These are phyloP conservation scores for Polyporus tsugae DNA, from an alignment of 1,284 basidiomycete species.

Conservation along the genomic window DNA sequence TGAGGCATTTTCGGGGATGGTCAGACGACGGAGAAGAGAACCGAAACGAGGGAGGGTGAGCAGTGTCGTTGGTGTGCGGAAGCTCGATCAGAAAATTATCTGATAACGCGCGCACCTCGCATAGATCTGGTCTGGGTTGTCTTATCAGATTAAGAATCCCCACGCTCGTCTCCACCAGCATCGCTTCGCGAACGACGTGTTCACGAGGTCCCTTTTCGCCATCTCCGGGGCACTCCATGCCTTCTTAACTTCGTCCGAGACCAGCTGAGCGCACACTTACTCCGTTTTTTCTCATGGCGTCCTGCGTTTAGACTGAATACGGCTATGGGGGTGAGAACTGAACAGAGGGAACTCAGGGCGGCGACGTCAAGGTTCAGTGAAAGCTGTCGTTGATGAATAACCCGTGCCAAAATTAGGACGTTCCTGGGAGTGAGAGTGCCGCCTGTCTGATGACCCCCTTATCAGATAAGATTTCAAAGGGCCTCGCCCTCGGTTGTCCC, in stretches of 20 bases:
- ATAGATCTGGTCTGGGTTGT: conserved; percentile 20
- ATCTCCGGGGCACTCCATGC: neutral
- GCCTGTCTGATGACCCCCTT: conserved; percentile 6
- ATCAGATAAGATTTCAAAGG: neutral
- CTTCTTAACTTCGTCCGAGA: neutral
- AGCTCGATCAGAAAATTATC: conserved; percentile 39
- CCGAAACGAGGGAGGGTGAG: conserved; percentile 14
- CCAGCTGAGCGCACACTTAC: conserved; percentile 5
- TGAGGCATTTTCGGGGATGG: conserved; percentile 28
- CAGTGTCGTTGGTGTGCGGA: conserved; percentile 1
- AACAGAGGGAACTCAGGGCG: neutral
- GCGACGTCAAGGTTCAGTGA: neutral
- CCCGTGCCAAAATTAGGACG: neutral
- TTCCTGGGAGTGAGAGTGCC: neutral
- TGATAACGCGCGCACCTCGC: conserved; percentile 34
- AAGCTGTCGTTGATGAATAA: neutral
- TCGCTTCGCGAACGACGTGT: conserved; percentile 1
- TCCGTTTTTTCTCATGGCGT: neutral
- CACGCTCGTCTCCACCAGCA: neutral
- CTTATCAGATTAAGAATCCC: conserved; percentile 34
- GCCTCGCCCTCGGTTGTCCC: neutral
- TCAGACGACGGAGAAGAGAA: conserved; percentile 15
- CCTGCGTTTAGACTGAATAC: neutral
- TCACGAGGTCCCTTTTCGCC: conserved; percentile 12
- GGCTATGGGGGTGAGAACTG: neutral